These are phyloP conservation scores for Panus rudis DNA, from an alignment of 768 basidiomycete species.

Conservation along the genomic window DNA sequence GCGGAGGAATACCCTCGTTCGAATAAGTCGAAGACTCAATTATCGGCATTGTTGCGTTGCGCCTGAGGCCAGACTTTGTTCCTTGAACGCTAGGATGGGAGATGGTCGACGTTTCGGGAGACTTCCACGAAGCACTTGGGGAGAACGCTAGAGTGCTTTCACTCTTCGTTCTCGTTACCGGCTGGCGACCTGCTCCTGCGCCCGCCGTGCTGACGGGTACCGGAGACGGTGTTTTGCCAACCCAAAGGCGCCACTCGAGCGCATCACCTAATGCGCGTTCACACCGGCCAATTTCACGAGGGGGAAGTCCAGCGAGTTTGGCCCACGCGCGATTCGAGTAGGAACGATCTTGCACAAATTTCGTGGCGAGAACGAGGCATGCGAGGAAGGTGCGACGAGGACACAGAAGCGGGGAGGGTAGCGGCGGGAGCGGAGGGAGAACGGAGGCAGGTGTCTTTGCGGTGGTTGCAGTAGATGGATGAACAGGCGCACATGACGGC, in stretches of 20 bases:
- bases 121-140: not conserved
- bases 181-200: constrained; percentile 1
- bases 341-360: constrained; percentile 89
- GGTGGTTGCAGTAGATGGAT: not conserved
- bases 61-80: constrained; percentile 11
- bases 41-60: constrained; percentile 16
- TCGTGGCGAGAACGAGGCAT: constrained; percentile 81
- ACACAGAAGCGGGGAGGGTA: constrained; percentile 81
- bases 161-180: constrained; percentile 16
- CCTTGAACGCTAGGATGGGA: too few species aligned
- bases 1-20: not conserved
- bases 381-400: constrained; percentile 87
- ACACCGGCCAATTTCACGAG: constrained; percentile 80
- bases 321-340: constrained; percentile 95
- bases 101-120: not conserved
- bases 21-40: not conserved
- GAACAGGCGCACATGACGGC: not conserved
- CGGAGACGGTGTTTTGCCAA: constrained; percentile 56
- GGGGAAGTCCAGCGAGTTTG: constrained; percentile 82
- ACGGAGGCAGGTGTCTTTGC: constrained; percentile 8
- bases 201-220: not conserved
- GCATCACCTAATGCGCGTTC: constrained; percentile 85
- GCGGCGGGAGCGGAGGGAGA: constrained; percentile 24
- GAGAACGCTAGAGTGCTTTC: constrained; percentile 5
- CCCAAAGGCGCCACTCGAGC: constrained; percentile 89